Evolutionary conservation across 1,284 basidiomycete species (phyloP).

Genomic region (Cutaneotrichosporon arboriforme): DNA sequence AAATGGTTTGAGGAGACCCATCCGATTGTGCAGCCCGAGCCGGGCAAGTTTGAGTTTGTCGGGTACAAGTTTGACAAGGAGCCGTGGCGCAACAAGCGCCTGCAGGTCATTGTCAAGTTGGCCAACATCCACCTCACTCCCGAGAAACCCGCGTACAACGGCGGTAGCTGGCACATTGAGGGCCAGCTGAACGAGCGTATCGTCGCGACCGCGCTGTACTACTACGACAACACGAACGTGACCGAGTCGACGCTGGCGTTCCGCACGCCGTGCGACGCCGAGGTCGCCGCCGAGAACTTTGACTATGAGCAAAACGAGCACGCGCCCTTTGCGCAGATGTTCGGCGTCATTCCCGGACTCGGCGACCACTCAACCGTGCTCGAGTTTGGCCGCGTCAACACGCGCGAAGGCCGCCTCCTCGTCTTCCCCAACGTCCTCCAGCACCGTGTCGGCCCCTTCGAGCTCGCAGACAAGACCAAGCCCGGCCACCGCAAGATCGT

Average conservation of each 20-base stretch:
- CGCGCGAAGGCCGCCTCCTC: slow-evolving; percentile 4
- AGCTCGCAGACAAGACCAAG: slow-evolving; percentile 10
- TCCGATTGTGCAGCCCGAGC: slow-evolving; percentile 9
- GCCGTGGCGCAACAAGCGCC: background rate
- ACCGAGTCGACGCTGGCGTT: slow-evolving; percentile 6
- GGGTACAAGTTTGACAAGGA: slow-evolving; percentile 1
- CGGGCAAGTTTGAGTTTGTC: slow-evolving; percentile 2
- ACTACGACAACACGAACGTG: slow-evolving; percentile 15
- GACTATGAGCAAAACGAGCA: slow-evolving; percentile 10
- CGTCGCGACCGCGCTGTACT: slow-evolving; percentile 11
- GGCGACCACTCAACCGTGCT: background rate
- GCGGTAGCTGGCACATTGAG: slow-evolving; percentile 14
- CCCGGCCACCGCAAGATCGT: slow-evolving; percentile 16
- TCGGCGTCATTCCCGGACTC: slow-evolving; percentile 5
- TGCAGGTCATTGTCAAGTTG: slow-evolving; percentile 15
- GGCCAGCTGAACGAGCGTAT: slow-evolving; percentile 15
- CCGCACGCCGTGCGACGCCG: slow-evolving; percentile 1
- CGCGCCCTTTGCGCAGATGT: slow-evolving; percentile 1
- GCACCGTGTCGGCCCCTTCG: slow-evolving; percentile 12
- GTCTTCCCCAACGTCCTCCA: slow-evolving; percentile 14
- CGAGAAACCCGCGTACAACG: slow-evolving; percentile 11
- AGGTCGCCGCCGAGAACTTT: background rate
- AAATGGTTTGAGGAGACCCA: slow-evolving; percentile 11
- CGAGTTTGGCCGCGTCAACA: background rate
- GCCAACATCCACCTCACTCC: slow-evolving; percentile 15